phyloP scores from a whole-genome alignment of 169 alveolate species.

The Plasmodium malariae region DNA sequence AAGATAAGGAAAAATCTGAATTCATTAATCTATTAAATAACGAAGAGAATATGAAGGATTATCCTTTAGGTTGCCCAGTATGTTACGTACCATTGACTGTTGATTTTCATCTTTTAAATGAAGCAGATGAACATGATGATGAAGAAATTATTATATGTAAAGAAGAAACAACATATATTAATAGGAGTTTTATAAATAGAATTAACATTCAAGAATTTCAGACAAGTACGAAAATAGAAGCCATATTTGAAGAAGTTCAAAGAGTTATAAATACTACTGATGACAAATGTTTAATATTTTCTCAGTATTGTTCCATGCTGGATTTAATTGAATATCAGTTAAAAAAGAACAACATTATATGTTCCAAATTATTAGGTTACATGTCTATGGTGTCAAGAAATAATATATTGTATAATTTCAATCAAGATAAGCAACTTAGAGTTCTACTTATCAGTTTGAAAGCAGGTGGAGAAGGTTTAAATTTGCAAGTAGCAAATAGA shows the following conservation, averaged over 20 bases:
- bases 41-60: constrained; percentile 57
- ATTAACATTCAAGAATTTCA: constrained; percentile 84
- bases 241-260: constrained; percentile 86
- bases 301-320: constrained; percentile 91
- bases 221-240: constrained; percentile 87
- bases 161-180: constrained; percentile 69
- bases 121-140: constrained; percentile 32
- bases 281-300: constrained; percentile 90
- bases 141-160: constrained; percentile 43
- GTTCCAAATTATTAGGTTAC: constrained; percentile 88
- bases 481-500: constrained; percentile 96
- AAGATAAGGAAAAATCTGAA: constrained; percentile 31
- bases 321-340: constrained; percentile 89
- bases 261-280: constrained; percentile 76
- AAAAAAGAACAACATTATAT: constrained; percentile 83
- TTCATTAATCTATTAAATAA: constrained; percentile 31
- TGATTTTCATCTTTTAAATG: constrained; percentile 40
- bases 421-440: constrained; percentile 86
- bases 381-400: constrained; percentile 86
- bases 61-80: constrained; percentile 86
- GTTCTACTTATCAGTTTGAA: constrained; percentile 92
- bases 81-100: constrained; percentile 87
- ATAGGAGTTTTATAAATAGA: constrained; percentile 82
- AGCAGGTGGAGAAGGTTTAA: constrained; percentile 99
- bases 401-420: constrained; percentile 89